phyloP scores from a whole-genome alignment of 2,329 filamentous ascomycete species.

The Thielaviopsis musarum region DNA sequence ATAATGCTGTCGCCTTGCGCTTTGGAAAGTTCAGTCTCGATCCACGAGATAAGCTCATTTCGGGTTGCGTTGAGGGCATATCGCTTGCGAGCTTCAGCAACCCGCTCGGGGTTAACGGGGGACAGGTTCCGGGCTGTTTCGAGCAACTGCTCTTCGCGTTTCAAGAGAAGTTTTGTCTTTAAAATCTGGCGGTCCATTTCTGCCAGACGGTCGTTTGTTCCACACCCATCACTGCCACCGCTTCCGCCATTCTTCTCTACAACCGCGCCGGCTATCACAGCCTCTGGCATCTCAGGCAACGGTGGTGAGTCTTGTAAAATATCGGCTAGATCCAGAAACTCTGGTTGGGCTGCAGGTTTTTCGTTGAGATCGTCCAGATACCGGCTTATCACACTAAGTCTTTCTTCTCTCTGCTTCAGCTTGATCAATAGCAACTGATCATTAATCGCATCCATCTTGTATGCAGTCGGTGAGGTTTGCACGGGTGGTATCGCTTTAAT shows the following conservation, averaged over 20 bases:
- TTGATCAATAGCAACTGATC: slow-evolving; percentile 34
- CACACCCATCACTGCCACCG: slow-evolving; percentile 28
- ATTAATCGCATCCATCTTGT: slow-evolving; percentile 19
- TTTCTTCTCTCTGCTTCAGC: slow-evolving; percentile 34
- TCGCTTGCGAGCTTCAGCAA: slow-evolving; percentile 24
- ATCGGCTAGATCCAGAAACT: slow-evolving; percentile 31
- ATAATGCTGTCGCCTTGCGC: background rate
- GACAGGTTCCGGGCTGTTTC: slow-evolving; percentile 27
- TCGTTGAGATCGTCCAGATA: slow-evolving; percentile 33
- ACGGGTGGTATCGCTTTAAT: background rate
- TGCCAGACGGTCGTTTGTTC: slow-evolving; percentile 15
- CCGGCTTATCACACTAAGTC: slow-evolving; percentile 31
- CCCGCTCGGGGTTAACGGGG: slow-evolving; percentile 16
- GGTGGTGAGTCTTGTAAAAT: slow-evolving; percentile 28
- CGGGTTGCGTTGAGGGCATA: slow-evolving; percentile 39
- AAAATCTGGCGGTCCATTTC: slow-evolving; percentile 39
- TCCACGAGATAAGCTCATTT: slow-evolving; percentile 46
- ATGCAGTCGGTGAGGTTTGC: background rate
- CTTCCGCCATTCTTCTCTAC: slow-evolving; percentile 23
- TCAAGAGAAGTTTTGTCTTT: slow-evolving; percentile 38
- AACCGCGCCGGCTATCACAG: slow-evolving; percentile 33
- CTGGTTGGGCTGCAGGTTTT: slow-evolving; percentile 33
- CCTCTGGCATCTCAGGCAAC: slow-evolving; percentile 34
- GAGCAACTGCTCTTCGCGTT: slow-evolving; percentile 38
- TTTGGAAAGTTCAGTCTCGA: slow-evolving; percentile 37